These are phyloP conservation scores for Vanderwaltozyma tropicalis DNA, from an alignment of 805 yeast species.

Conservation along the genomic window DNA sequence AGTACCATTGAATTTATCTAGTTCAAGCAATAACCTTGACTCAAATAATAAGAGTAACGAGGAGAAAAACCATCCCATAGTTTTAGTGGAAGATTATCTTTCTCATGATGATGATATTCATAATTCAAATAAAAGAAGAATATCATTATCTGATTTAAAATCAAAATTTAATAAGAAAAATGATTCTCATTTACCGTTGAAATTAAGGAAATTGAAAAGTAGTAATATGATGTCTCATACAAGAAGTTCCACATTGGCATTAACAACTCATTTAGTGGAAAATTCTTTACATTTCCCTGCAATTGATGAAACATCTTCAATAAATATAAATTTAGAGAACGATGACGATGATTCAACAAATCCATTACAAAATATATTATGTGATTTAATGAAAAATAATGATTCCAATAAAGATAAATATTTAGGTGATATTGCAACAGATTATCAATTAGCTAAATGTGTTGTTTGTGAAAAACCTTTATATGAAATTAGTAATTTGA, in stretches of 20 bases:
- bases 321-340: background rate
- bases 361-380: slow-evolving; percentile 9
- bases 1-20: background rate
- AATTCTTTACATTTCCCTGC: background rate
- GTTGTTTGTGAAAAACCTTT: slow-evolving; percentile 62
- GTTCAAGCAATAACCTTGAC: background rate
- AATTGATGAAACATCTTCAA: background rate
- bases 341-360: background rate
- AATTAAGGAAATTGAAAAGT: slow-evolving; percentile 7
- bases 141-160: slow-evolving; percentile 23
- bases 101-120: slow-evolving; percentile 6
- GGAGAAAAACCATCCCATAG: slow-evolving; percentile 13
- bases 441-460: slow-evolving; percentile 33
- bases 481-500: slow-evolving; percentile 42
- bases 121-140: slow-evolving; percentile 11
- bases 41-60: background rate
- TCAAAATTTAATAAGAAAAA: slow-evolving; percentile 14
- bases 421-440: slow-evolving; percentile 9
- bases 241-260: background rate
- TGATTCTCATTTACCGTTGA: slow-evolving; percentile 18
- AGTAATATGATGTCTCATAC: background rate
- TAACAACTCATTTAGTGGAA: slow-evolving; percentile 8
- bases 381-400: slow-evolving; percentile 11
- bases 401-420: slow-evolving; percentile 15
- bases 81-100: slow-evolving; percentile 25